Evolutionary conservation across 176 grass and related monocot species (phyloP).

Genomic region (Avena sativa): DNA sequence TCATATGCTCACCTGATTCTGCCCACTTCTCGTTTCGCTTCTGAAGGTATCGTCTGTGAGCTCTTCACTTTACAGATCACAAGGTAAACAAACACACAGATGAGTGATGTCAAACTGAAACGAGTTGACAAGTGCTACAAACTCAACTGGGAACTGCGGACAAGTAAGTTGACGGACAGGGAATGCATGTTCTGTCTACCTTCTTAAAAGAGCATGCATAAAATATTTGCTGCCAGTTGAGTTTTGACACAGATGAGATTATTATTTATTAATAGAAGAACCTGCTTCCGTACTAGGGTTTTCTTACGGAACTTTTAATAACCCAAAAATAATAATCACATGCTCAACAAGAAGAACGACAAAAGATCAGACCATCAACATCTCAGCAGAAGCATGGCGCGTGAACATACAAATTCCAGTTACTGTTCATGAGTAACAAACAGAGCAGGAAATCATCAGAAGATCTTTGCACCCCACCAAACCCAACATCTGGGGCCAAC

Average conservation of each 20-base stretch:
- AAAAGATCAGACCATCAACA: slow-evolving; percentile 24
- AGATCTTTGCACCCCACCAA: slow-evolving; percentile 38
- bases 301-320: neutral
- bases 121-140: neutral
- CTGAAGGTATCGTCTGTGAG: slow-evolving; percentile 73
- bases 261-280: slow-evolving; percentile 2
- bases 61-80: slow-evolving; percentile 56
- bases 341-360: neutral
- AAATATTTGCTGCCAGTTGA: neutral
- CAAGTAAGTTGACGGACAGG: neutral
- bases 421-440: neutral
- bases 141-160: neutral
- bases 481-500: slow-evolving; percentile 30
- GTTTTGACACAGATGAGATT: neutral
- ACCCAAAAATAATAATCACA: slow-evolving; percentile 10
- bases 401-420: neutral
- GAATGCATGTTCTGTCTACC: neutral
- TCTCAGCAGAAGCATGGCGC: slow-evolving; percentile 3
- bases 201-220: neutral
- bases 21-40: slow-evolving; percentile 62
- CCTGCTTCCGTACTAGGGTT: slow-evolving; percentile 1
- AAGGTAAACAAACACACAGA: slow-evolving; percentile 27
- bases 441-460: slow-evolving; percentile 31
- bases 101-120: slow-evolving; percentile 40
- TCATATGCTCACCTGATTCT: slow-evolving; percentile 59